A percentile compares a stretch with the other conserved stretches of the same genome.
These are phyloP conservation scores for Microbotryomycetes sp. DNA, from an alignment of 1,284 basidiomycete genomes.

Conservation along the genomic window DNA sequence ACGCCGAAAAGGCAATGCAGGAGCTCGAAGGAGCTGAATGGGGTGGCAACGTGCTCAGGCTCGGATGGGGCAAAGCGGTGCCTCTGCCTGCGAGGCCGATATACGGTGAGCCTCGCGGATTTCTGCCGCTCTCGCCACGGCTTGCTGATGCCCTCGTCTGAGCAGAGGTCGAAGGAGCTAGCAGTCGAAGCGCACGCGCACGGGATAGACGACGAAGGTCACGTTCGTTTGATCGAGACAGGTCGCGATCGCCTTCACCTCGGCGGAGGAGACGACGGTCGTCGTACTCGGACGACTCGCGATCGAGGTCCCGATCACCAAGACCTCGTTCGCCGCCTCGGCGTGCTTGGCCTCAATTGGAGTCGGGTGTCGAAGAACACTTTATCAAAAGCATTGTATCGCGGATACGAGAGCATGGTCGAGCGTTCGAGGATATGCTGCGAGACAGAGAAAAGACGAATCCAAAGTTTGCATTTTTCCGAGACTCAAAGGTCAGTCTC, in stretches of 20 bases:
- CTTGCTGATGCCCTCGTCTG: neutral
- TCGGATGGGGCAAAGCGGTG: conserved; percentile 94
- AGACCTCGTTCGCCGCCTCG: conserved; percentile 24
- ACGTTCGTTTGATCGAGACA: conserved; percentile 15
- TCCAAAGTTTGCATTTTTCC: conserved; percentile 72
- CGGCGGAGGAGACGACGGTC: conserved; percentile 14
- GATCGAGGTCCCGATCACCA: conserved; percentile 37
- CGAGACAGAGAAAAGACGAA: conserved; percentile 71
- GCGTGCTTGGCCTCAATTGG: conserved; percentile 50
- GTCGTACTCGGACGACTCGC: conserved; percentile 14
- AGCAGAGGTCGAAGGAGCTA: conserved; percentile 10
- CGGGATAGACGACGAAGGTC: conserved; percentile 32
- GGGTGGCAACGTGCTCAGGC: conserved; percentile 74
- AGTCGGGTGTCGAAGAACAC: conserved; percentile 60
- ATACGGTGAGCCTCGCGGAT: conserved; percentile 59
- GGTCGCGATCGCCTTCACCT: conserved; percentile 51
- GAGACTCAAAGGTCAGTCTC: conserved; percentile 58
- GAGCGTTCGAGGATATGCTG: conserved; percentile 66
- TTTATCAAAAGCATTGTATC: conserved; percentile 79
- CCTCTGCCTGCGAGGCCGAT: conserved; percentile 69
- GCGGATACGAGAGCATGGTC: conserved; percentile 73
- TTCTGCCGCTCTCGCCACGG: neutral
- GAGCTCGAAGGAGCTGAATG: conserved; percentile 87
- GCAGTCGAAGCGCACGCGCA: neutral
- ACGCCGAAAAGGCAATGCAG: conserved; percentile 78